These are phyloP conservation scores for Colletotrichum simmondsii DNA, from an alignment of 2,329 filamentous ascomycete species.

Conservation along the genomic window DNA sequence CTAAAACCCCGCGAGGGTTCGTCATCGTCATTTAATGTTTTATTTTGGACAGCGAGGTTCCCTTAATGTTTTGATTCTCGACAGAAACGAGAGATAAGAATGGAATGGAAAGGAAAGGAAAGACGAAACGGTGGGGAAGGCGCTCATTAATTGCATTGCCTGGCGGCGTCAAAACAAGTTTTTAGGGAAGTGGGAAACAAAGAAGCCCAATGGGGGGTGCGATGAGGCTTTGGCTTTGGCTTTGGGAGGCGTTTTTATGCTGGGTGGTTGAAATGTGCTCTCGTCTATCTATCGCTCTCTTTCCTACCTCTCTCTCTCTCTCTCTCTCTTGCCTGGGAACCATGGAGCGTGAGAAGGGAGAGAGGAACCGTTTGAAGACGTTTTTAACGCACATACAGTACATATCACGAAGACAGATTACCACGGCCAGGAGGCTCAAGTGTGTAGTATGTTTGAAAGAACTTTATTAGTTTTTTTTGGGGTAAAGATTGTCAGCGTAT, in stretches of 20 bases:
- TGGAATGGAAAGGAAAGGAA: conserved; percentile 1
- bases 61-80: conserved; percentile 2
- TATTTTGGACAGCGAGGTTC: not conserved
- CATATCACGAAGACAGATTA: conserved; percentile 25
- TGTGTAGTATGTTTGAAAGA: not conserved
- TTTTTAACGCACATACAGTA: not conserved
- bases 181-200: not conserved
- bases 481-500: conserved; percentile 6
- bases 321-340: not conserved
- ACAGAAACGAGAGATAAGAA: not conserved
- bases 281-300: not conserved
- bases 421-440: not conserved
- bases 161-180: conserved; percentile 8
- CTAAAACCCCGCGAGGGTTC: conserved; percentile 38
- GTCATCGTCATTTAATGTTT: not conserved
- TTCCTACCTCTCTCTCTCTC: not conserved
- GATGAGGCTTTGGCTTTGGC: conserved; percentile 3
- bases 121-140: not conserved
- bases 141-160: conserved; percentile 27
- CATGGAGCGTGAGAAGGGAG: not conserved
- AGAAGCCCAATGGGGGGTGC: conserved; percentile 1
- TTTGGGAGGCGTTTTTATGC: not conserved
- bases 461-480: conserved; percentile 12
- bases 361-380: conserved; percentile 1
- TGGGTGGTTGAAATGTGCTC: conserved; percentile 6